A percentile compares a stretch with the other conserved stretches of the same genome.
Conservation (phyloP, 2,329 filamentous ascomycete species). For the Delphinella strobiligena region DNA sequence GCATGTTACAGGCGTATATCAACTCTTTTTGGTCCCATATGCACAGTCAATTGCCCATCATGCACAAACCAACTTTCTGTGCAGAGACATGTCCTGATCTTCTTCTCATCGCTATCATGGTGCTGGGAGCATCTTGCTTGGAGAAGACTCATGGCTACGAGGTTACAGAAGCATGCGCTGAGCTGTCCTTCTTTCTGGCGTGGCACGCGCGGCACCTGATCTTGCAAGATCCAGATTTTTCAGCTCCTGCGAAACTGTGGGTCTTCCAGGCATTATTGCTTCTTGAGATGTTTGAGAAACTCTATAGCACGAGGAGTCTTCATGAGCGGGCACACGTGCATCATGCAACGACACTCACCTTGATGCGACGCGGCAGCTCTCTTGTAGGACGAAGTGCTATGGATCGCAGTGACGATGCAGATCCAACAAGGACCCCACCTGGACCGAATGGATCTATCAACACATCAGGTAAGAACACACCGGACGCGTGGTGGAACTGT, state of each 20-base stretch:
- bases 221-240: slow-evolving; percentile 81
- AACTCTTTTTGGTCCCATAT: slow-evolving; percentile 91
- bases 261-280: slow-evolving; percentile 84
- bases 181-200: slow-evolving; percentile 78
- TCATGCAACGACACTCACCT: slow-evolving; percentile 84
- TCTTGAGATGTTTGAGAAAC: slow-evolving; percentile 91
- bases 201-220: slow-evolving; percentile 95
- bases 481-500: slow-evolving; percentile 87
- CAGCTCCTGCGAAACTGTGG: slow-evolving; percentile 89
- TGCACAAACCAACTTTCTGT: slow-evolving; percentile 88
- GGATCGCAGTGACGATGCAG: slow-evolving; percentile 69
- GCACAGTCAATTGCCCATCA: slow-evolving; percentile 83
- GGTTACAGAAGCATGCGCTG: slow-evolving; percentile 62
- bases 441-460: slow-evolving; percentile 38
- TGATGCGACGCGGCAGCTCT: slow-evolving; percentile 89
- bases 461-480: slow-evolving; percentile 43
- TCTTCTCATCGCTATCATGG: slow-evolving; percentile 77
- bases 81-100: slow-evolving; percentile 77
- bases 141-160: slow-evolving; percentile 69
- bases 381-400: slow-evolving; percentile 74
- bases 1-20: slow-evolving; percentile 94
- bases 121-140: slow-evolving; percentile 79
- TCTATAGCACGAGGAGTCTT: slow-evolving; percentile 83
- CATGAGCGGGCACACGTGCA: slow-evolving; percentile 95
- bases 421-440: slow-evolving; percentile 30